A percentile compares a stretch with the other conserved stretches of the same genome.
phyloP scores from a whole-genome alignment of 1,284 basidiomycete species.

The Wolfiporia cocos region DNA sequence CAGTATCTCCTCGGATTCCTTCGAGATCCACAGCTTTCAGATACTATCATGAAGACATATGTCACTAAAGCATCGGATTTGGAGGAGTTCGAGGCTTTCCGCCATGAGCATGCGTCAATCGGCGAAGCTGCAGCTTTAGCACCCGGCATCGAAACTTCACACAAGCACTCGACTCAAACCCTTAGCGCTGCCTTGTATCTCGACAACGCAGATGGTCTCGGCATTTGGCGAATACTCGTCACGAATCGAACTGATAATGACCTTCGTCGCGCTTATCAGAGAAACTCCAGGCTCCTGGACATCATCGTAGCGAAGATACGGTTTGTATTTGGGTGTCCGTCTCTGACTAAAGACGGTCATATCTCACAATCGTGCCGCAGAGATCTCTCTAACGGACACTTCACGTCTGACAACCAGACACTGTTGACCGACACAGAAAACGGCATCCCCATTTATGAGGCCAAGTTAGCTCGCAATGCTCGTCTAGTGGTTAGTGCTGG shows the following conservation, averaged over 20 bases:
- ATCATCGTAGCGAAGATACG: slow-evolving; percentile 46
- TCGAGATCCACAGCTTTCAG: no score
- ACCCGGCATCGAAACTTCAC: no score
- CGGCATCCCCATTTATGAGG: slow-evolving; percentile 54
- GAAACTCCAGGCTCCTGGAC: slow-evolving; percentile 32
- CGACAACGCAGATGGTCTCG: slow-evolving; percentile 39
- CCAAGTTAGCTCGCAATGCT: slow-evolving; percentile 56
- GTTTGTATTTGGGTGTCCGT: no score
- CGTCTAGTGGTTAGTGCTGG: slow-evolving; percentile 57
- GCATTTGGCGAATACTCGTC: slow-evolving; percentile 43
- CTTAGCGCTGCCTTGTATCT: slow-evolving; percentile 31
- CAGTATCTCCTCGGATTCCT: no score
- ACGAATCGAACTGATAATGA: slow-evolving; percentile 32
- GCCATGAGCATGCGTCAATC: no score
- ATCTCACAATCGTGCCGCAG: slow-evolving; percentile 25
- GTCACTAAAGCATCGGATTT: no score
- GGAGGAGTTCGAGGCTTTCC: no score
- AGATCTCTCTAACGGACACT: slow-evolving; percentile 58
- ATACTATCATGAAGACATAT: no score
- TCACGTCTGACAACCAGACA: slow-evolving; percentile 65
- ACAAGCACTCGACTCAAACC: no score
- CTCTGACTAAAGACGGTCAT: no score
- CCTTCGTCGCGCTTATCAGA: slow-evolving; percentile 30
- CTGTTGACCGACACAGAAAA: slow-evolving; percentile 38
- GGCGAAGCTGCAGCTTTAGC: no score